Evolutionary conservation across 2,329 filamentous ascomycete genomes (phyloP), one percentile per base, ranked within the genome.

Genomic region (Exophiala aquamarina): DNA sequence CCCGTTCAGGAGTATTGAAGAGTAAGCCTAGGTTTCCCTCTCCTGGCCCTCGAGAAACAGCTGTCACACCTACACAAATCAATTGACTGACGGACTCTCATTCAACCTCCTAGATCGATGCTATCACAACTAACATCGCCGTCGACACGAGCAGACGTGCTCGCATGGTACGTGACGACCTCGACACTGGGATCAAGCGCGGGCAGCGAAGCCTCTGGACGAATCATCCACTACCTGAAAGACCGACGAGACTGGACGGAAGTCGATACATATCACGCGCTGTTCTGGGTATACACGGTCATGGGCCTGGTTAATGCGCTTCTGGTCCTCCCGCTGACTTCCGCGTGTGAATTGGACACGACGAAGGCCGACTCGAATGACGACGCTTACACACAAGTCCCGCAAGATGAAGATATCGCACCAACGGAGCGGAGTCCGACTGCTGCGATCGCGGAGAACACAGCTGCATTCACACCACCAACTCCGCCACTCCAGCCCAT

Each of bases 1-100:
- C 0, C 81, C 81, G 0, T 84, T 84, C 50, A 70, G 77, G 31
- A 80, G 81, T 31, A 72, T 84, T 20, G 81, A 84, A 59, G 81
- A 84, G 63, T 80, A 31, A 46, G 55, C 46, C 15, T 29, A 41
- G 13, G 28, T 31, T n/a, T 14, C 32, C 32, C 6, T 34, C 14
- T 14, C 14, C 32, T 26, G 14, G 3, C 9, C 9, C 19, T 44
- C 21, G 21, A 60, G 3, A 19, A 49, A 19, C 9, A n/a, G 20
- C n/a, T n/a, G n/a, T n/a, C n/a, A n/a, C n/a, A n/a, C n/a, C n/a
- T n/a, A n/a, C n/a, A n/a, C n/a, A n/a, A n/a, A n/a, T n/a, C n/a
- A n/a, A n/a, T n/a, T n/a, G n/a, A n/a, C n/a, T n/a, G n/a, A n/a
- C n/a, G n/a, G n/a, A n/a, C n/a, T n/a, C n/a, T n/a, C n/a, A n/a